Conservation (phyloP, 2,329 filamentous ascomycete species). For the Microsporum canis region DNA sequence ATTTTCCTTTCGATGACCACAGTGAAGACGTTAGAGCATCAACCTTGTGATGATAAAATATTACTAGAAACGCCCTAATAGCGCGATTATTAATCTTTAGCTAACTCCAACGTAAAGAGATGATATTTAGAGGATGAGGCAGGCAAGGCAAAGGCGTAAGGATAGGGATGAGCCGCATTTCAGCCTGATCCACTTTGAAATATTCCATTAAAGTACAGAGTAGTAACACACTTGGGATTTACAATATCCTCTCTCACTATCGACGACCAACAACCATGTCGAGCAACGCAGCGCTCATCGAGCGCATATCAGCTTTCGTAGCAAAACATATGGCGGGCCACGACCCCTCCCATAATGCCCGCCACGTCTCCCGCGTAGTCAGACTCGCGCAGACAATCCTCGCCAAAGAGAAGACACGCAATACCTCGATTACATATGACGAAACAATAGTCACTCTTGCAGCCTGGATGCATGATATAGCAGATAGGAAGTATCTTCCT, state of each 20-base stretch:
- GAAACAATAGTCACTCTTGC: constrained; percentile 52
- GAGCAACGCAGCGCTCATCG: constrained; percentile 40
- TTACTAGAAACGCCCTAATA: too few relatives aligned
- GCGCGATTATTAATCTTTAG: too few relatives aligned
- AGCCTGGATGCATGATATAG: constrained; percentile 76
- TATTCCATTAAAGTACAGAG: too few relatives aligned
- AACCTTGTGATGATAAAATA: too few relatives aligned
- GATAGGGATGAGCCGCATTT: too few relatives aligned
- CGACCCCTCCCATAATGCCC: constrained; percentile 48
- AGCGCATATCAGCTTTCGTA: constrained; percentile 51
- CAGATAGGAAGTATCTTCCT: constrained; percentile 66
- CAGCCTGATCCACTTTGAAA: too few relatives aligned
- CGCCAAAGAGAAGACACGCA: constrained; percentile 31
- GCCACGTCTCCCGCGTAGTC: constrained; percentile 68
- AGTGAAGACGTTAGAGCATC: background rate
- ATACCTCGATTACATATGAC: constrained; percentile 33
- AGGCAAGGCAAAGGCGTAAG: too few relatives aligned
- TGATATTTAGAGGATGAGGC: too few relatives aligned
- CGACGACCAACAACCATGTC: background rate
- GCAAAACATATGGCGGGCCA: constrained; percentile 56
- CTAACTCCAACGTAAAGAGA: too few relatives aligned
- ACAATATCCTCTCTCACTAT: background rate
- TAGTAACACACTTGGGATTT: background rate
- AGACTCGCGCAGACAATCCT: constrained; percentile 59
- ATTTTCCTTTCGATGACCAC: background rate